phyloP scores from a whole-genome alignment of 2,329 filamentous ascomycete genomes.

The Cladobotryum protrusum region DNA sequence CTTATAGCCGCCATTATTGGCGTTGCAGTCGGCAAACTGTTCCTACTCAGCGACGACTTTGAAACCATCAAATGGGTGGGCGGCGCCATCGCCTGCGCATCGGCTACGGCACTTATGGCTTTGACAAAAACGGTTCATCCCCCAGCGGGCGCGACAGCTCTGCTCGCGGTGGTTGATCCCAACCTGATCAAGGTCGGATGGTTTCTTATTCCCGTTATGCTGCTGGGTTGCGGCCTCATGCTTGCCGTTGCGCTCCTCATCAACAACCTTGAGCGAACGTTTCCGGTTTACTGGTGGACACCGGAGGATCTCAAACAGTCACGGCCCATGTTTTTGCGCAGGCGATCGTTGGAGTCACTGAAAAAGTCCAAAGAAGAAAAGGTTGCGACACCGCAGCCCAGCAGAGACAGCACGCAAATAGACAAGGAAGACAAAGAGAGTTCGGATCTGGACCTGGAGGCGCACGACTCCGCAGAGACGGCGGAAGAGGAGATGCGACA shows the following conservation, averaged over 20 bases:
- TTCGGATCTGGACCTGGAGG: slow-evolving; percentile 12
- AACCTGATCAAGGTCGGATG: slow-evolving; percentile 55
- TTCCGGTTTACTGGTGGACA: slow-evolving; percentile 67
- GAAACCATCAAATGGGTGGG: slow-evolving; percentile 55
- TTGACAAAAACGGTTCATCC: slow-evolving; percentile 68
- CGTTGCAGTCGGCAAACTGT: slow-evolving; percentile 58
- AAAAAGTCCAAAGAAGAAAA: not conserved
- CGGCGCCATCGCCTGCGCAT: slow-evolving; percentile 58
- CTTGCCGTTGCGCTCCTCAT: slow-evolving; percentile 54
- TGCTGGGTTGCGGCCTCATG: slow-evolving; percentile 57
- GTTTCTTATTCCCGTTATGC: slow-evolving; percentile 58
- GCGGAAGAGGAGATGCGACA: slow-evolving; percentile 13
- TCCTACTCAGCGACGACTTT: slow-evolving; percentile 43
- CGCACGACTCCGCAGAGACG: slow-evolving; percentile 10
- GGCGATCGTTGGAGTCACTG: slow-evolving; percentile 9
- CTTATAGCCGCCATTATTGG: slow-evolving; percentile 55
- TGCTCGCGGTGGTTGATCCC: slow-evolving; percentile 58
- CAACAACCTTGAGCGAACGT: slow-evolving; percentile 63
- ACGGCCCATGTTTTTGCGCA: slow-evolving; percentile 8
- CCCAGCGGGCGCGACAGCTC: slow-evolving; percentile 66
- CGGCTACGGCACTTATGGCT: slow-evolving; percentile 58
- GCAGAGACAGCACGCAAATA: slow-evolving; percentile 9
- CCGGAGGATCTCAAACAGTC: slow-evolving; percentile 27
- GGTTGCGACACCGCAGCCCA: not conserved
- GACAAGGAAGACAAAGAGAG: slow-evolving; percentile 9